Evolutionary conservation across 768 basidiomycete species (phyloP).

Genomic region (Hygrocybe punicea): DNA sequence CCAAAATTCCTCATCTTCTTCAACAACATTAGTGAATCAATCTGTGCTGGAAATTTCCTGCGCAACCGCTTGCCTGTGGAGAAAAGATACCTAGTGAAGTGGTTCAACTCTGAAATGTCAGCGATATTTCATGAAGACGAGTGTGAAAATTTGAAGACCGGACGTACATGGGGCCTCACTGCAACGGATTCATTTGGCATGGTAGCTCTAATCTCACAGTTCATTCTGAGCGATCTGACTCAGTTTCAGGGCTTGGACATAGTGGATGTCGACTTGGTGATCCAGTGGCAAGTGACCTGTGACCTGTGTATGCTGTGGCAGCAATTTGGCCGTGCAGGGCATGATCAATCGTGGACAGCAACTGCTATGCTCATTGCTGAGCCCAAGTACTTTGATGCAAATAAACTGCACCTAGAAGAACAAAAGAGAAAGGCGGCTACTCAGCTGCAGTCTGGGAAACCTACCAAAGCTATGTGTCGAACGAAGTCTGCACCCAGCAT

Average conservation of each 20-base stretch:
- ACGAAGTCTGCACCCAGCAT: background rate
- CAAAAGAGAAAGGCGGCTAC: background rate
- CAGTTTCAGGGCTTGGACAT: slow-evolving; percentile 4
- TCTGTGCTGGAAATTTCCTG: slow-evolving; percentile 10
- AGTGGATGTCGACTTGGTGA: background rate
- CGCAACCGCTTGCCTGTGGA: slow-evolving; percentile 7
- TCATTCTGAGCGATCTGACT: background rate
- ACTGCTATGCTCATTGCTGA: background rate
- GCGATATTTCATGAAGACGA: slow-evolving; percentile 1
- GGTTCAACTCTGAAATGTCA: slow-evolving; percentile 24
- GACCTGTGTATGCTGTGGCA: background rate
- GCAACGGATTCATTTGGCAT: slow-evolving; percentile 14
- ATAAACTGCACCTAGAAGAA: background rate
- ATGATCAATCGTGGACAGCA: background rate
- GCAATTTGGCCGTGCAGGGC: background rate
- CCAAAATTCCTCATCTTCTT: slow-evolving; percentile 24
- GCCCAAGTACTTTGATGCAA: background rate
- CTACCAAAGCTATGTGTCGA: background rate
- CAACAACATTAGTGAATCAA: slow-evolving; percentile 16
- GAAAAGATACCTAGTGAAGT: slow-evolving; percentile 15
- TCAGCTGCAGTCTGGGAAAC: background rate
- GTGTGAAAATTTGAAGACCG: background rate
- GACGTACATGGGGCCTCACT: slow-evolving; percentile 9
- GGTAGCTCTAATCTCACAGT: background rate
- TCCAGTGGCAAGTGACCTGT: background rate